Conservation (phyloP, 352 stramenopile species). For the Phytophthora colocasiae region DNA sequence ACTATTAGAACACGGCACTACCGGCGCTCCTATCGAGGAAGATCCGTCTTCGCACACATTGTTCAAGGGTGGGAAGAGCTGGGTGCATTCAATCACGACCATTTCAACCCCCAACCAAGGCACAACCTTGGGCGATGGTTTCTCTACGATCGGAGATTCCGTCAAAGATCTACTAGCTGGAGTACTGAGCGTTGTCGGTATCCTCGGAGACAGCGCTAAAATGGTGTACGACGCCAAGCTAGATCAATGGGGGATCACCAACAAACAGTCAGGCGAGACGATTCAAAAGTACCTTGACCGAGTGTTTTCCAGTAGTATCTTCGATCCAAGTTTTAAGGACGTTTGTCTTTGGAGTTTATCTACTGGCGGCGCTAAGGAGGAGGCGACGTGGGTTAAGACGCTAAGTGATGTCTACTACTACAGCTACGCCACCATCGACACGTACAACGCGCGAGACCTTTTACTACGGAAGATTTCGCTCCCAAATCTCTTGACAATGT, state of each 20-base stretch:
- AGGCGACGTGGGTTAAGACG: constrained; percentile 60
- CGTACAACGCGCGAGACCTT: constrained; percentile 39
- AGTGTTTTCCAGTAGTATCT: constrained; percentile 48
- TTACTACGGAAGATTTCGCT: constrained; percentile 48
- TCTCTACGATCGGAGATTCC: constrained; percentile 46
- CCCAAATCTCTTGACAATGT: constrained; percentile 58
- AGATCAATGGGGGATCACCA: constrained; percentile 53
- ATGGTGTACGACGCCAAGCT: constrained; percentile 60
- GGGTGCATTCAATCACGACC: constrained; percentile 77
- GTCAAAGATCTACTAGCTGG: constrained; percentile 43
- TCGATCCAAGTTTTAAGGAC: constrained; percentile 52
- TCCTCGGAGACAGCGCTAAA: constrained; percentile 29
- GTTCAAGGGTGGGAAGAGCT: constrained; percentile 63
- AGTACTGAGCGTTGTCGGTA: constrained; percentile 37
- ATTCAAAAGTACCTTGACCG: constrained; percentile 48
- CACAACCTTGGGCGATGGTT: constrained; percentile 53
- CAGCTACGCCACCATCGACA: constrained; percentile 57
- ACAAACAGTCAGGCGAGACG: constrained; percentile 36
- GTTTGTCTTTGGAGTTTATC: constrained; percentile 57
- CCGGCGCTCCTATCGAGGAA: constrained; percentile 45
- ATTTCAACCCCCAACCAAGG: constrained; percentile 71
- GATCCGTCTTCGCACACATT: constrained; percentile 41
- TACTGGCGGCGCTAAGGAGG: constrained; percentile 51
- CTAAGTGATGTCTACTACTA: constrained; percentile 68
- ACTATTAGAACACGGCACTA: constrained; percentile 56